Conservation (phyloP, 1,139 yeast genomes). For the Debaryomycetaceae sp. region DNA sequence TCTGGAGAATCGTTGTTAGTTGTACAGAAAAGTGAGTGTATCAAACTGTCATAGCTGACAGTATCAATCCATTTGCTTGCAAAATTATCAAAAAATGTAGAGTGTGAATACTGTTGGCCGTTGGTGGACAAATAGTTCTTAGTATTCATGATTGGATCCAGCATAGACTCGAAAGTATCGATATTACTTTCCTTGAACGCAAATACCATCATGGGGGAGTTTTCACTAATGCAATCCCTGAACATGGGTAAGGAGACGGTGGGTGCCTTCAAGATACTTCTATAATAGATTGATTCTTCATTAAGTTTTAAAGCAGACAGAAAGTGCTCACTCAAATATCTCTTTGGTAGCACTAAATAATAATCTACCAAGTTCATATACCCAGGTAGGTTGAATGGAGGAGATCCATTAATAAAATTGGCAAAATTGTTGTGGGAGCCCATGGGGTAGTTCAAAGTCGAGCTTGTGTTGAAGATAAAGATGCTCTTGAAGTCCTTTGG, state of each 20-base stretch:
- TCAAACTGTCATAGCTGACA: conserved; percentile 26
- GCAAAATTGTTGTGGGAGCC: conserved; percentile 2
- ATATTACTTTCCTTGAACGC: conserved; percentile 21
- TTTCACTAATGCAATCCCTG: conserved; percentile 16
- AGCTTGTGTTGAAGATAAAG: conserved; percentile 32
- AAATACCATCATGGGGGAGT: conserved; percentile 31
- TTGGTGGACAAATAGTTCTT: conserved; percentile 18
- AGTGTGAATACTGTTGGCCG: conserved; percentile 15
- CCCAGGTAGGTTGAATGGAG: conserved; percentile 35
- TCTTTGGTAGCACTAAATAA: conserved; percentile 29
- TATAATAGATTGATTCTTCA: conserved; percentile 13
- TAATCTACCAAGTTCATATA: conserved; percentile 27
- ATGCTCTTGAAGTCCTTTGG: conserved; percentile 30
- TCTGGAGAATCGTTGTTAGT: conserved; percentile 14
- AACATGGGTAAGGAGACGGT: conserved; percentile 19
- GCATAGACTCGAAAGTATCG: conserved; percentile 6
- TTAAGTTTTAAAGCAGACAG: conserved; percentile 5
- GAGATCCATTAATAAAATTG: conserved; percentile 12
- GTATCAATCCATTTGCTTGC: conserved; percentile 38
- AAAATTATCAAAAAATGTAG: conserved; percentile 37
- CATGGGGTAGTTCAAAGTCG: conserved; percentile 13
- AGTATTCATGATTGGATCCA: conserved; percentile 18
- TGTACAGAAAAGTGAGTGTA: conserved; percentile 43
- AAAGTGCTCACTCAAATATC: conserved; percentile 5
- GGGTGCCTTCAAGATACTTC: conserved; percentile 16